Conservation (phyloP, 768 basidiomycete genomes). For the Boletellus emodensis region DNA sequence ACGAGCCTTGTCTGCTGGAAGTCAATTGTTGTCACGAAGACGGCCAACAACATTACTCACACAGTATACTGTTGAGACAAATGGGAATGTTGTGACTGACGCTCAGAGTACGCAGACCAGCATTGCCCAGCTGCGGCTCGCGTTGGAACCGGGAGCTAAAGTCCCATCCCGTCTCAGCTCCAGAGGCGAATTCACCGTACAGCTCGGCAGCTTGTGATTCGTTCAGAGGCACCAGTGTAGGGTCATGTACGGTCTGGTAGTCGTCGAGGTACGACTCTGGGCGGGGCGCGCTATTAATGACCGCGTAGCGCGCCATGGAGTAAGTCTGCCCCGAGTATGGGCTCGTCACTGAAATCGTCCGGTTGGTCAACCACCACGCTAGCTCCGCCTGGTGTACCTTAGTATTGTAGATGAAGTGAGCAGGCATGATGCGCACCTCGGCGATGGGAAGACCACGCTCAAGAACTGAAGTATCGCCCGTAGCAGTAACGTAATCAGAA, state of each 20-base stretch:
- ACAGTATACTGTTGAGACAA: conserved; percentile 82
- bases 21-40: not conserved
- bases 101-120: conserved; percentile 67
- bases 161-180: conserved; percentile 71
- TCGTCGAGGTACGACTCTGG: conserved; percentile 85
- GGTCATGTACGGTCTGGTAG: conserved; percentile 73
- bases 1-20: conserved; percentile 57
- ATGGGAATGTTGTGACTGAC: conserved; percentile 67
- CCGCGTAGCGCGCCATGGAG: conserved; percentile 67
- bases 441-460: conserved; percentile 75
- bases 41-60: conserved; percentile 39
- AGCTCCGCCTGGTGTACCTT: conserved; percentile 58
- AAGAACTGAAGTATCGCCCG: conserved; percentile 73
- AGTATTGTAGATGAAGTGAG: not conserved
- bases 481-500: conserved; percentile 70
- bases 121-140: conserved; percentile 36
- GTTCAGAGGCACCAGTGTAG: conserved; percentile 53
- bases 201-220: conserved; percentile 56
- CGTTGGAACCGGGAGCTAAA: conserved; percentile 44
- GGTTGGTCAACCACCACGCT: conserved; percentile 76
- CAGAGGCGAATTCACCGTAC: conserved; percentile 86
- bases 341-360: conserved; percentile 61
- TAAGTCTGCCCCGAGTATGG: conserved; percentile 68
- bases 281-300: conserved; percentile 80
- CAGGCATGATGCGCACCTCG: conserved; percentile 45